Evolutionary conservation across 352 stramenopile genomes (phyloP), one percentile per base, ranked within the genome.

Genomic region (Globisporangium ultimum): DNA sequence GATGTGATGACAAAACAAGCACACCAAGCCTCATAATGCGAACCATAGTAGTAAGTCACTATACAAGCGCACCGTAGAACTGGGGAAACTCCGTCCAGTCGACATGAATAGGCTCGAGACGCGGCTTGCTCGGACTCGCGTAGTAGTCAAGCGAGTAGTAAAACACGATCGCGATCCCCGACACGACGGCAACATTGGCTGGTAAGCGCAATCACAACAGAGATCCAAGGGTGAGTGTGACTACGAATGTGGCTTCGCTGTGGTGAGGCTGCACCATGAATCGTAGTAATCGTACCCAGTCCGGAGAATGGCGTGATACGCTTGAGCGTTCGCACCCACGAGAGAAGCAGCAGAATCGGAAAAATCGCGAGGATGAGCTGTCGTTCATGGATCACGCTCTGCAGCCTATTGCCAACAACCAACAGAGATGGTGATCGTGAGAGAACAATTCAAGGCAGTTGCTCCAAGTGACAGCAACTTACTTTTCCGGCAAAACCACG

Each of bases 281-380:
- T 36, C 7, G 9, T 11, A 40, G 15, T 0, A 13, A 1, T 58
- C 71, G 43, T 68, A 91, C 82, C 82, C 3, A 92, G 62, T 48
- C 77, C 65, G 0, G 83, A 92, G 64, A 88, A 89, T 2, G 83
- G 83, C 20, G 80, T 92, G 71, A 92, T 90, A 24, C 74, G 75
- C 18, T 81, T 76, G 17, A 92, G 61, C 22, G 77, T 88, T 18
- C 80, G 80, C 38, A 93, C 76, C 83, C 83, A 93, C 20, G 83
- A 93, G 17, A 93, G 78, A 57, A 85, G 51, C 3, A 91, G 58
- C 28, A 91, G 66, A 20, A 89, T 58, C 0, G 84, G 84, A 55
- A 88, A 91, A 55, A 91, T 84, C 14, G 74, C 71, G 51, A 93
- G 76, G 55, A 93, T 90, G 14, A 93, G 55, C 48, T 93, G 84